phyloP scores from a whole-genome alignment of 352 stramenopile species.

The Saprolegnia parasitica region DNA sequence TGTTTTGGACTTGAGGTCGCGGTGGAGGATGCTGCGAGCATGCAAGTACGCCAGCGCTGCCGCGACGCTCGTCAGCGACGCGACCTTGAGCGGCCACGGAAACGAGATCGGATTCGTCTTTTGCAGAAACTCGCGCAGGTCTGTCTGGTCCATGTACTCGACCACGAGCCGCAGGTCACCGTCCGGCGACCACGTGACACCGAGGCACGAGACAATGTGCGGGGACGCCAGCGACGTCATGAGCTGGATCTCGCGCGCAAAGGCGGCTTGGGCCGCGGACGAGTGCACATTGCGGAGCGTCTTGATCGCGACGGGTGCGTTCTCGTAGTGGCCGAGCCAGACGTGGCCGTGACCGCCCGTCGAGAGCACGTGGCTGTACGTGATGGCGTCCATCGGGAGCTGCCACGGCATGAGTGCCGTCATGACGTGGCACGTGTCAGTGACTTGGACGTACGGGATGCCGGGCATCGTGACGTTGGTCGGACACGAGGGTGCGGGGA shows the following conservation, averaged over 20 bases:
- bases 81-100: not conserved
- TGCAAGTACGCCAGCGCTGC: conserved; percentile 81
- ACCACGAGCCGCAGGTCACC: not conserved
- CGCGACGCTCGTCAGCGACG: not conserved
- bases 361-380: not conserved
- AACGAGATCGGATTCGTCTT: conserved; percentile 20
- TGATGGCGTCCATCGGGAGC: not conserved
- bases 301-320: conserved; percentile 32
- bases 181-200: conserved; percentile 23
- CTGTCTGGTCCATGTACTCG: conserved; percentile 20
- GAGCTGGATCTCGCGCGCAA: conserved; percentile 27
- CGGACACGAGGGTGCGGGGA: not conserved
- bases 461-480: not conserved
- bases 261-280: not conserved
- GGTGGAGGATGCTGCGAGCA: conserved; percentile 80
- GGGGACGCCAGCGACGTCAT: conserved; percentile 11
- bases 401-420: not conserved
- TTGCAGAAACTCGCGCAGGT: not conserved
- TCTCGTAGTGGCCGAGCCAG: conserved; percentile 33
- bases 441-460: not conserved
- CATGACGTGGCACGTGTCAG: not conserved
- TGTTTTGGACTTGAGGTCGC: conserved; percentile 93
- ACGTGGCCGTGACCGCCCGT: conserved; percentile 34
- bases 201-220: conserved; percentile 24
- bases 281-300: conserved; percentile 13